phyloP scores from a whole-genome alignment of 2,329 filamentous ascomycete species.

The Rasamsonia emersonii region DNA sequence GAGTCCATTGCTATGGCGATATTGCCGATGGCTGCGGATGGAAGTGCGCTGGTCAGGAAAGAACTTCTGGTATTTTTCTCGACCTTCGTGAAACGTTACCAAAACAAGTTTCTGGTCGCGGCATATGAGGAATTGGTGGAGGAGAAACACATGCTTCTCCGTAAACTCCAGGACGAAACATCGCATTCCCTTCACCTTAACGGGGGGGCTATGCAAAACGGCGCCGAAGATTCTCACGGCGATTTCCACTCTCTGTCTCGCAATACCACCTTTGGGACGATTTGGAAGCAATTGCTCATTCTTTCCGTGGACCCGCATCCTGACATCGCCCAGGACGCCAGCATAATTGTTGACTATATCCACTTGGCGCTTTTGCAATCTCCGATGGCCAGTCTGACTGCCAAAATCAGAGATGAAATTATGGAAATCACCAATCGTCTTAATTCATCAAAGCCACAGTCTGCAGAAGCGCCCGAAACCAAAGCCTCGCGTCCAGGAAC shows the following conservation, averaged over 20 bases:
- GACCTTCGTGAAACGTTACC: conserved; percentile 79
- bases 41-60: conserved; percentile 86
- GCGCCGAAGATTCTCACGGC: conserved; percentile 15
- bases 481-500: conserved; percentile 34
- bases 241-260: conserved; percentile 47
- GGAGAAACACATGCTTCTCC: conserved; percentile 62
- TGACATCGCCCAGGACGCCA: conserved; percentile 79
- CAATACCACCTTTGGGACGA: conserved; percentile 84
- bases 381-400: conserved; percentile 60
- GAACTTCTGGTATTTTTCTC: conserved; percentile 92
- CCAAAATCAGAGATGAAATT: conserved; percentile 62
- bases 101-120: conserved; percentile 83
- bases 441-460: conserved; percentile 30
- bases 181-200: conserved; percentile 12
- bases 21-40: conserved; percentile 85
- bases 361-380: conserved; percentile 72
- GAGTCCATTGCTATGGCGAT: conserved; percentile 84
- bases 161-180: conserved; percentile 37
- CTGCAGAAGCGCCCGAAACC: conserved; percentile 22
- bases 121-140: conserved; percentile 86
- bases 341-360: conserved; percentile 76
- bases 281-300: conserved; percentile 89
- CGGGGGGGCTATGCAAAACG: conserved; percentile 14
- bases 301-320: conserved; percentile 91
- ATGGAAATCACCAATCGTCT: conserved; percentile 25